These are phyloP conservation scores for Cantharellus anzutake DNA, from an alignment of 768 basidiomycete genomes.

Conservation along the genomic window DNA sequence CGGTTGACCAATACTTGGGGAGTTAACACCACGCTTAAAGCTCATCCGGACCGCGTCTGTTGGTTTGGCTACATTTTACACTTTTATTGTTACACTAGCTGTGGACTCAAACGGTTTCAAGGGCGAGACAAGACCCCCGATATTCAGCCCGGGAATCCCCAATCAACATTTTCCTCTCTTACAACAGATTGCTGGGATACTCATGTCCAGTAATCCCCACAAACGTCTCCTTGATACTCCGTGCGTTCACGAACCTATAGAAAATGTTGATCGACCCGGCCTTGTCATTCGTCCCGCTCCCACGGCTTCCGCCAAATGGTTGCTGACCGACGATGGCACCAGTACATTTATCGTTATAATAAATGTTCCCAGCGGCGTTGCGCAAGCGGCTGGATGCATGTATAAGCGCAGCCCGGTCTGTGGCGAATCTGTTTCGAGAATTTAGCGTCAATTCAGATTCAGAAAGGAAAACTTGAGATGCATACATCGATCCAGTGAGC, in stretches of 20 bases:
- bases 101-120: too few relatives aligned
- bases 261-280: conserved; percentile 67
- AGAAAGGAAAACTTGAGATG: background rate
- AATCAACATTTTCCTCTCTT: background rate
- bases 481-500: conserved; percentile 81
- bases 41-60: too few relatives aligned
- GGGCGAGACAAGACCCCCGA: too few relatives aligned
- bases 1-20: too few relatives aligned
- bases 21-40: too few relatives aligned
- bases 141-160: too few relatives aligned
- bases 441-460: background rate
- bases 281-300: conserved; percentile 95
- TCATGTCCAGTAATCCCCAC: conserved; percentile 56
- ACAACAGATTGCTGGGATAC: conserved; percentile 79
- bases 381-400: conserved; percentile 66
- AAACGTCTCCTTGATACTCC: conserved; percentile 97
- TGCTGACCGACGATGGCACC: conserved; percentile 97
- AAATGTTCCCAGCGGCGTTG: conserved; percentile 88
- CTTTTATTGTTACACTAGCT: too few relatives aligned
- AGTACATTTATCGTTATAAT: conserved; percentile 97
- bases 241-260: conserved; percentile 66
- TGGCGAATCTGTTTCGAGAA: conserved; percentile 42
- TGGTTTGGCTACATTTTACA: too few relatives aligned
- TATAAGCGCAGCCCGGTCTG: conserved; percentile 63
- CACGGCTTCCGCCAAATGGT: conserved; percentile 89